These are phyloP conservation scores for Penicillium sp. DNA, from an alignment of 2,329 filamentous ascomycete species.

Conservation along the genomic window DNA sequence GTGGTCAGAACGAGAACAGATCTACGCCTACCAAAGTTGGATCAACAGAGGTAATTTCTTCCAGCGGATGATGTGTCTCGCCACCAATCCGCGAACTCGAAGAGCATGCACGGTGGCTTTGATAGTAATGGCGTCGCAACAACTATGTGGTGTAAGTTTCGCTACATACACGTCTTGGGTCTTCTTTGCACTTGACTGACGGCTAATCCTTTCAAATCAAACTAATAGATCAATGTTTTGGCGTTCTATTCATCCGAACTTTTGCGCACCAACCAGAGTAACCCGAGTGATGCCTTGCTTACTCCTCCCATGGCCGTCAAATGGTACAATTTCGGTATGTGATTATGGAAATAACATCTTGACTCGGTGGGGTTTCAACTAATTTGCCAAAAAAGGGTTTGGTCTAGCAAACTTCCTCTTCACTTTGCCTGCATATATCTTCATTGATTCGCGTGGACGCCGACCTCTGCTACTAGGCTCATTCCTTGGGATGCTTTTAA, in stretches of 20 bases:
- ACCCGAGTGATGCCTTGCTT: not conserved
- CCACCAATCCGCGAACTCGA: not conserved
- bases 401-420: not conserved
- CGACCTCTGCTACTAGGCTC: not conserved
- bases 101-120: not conserved
- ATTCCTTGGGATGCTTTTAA: not conserved
- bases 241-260: not conserved
- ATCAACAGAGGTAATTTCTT: not conserved
- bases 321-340: constrained; percentile 1
- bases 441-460: not conserved
- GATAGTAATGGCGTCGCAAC: not conserved
- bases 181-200: not conserved
- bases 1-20: not conserved
- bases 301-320: not conserved
- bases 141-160: not conserved
- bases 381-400: not conserved
- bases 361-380: not conserved
- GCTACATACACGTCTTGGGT: not conserved
- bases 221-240: not conserved
- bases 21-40: not conserved
- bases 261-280: not conserved
- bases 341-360: not conserved
- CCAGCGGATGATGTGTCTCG: not conserved
- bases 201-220: not conserved
- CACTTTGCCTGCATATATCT: not conserved